A percentile compares a stretch with the other conserved stretches of the same genome.
These are phyloP conservation scores for Atkinsonella hypoxylon DNA, from an alignment of 2,329 filamentous ascomycete species.

Conservation along the genomic window DNA sequence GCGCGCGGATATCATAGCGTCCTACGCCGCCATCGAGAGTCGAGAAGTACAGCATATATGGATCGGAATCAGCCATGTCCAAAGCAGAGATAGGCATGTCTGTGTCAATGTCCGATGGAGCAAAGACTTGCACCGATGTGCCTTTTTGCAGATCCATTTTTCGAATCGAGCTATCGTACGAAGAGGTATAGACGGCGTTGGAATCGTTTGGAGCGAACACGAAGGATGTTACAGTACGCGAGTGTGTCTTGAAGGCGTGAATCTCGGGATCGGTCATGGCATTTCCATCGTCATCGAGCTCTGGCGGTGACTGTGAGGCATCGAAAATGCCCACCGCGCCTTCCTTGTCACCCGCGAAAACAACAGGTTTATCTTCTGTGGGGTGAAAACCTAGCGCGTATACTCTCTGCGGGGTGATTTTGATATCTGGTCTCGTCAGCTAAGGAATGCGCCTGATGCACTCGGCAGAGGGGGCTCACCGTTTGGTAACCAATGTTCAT, in stretches of 20 bases:
- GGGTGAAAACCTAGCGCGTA: conserved; percentile 88
- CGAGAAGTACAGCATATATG: conserved; percentile 72
- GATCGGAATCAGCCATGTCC: conserved; percentile 60
- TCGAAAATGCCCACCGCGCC: conserved; percentile 88
- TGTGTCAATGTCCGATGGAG: conserved; percentile 53
- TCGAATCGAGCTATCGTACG: conserved; percentile 87
- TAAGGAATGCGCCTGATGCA: background rate
- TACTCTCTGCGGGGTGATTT: conserved; percentile 76
- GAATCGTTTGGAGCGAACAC: conserved; percentile 62
- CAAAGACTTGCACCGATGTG: conserved; percentile 69
- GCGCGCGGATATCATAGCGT: conserved; percentile 62
- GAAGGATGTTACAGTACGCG: conserved; percentile 77
- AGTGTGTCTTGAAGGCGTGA: conserved; percentile 80
- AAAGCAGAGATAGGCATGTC: conserved; percentile 77
- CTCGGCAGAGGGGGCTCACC: conserved; percentile 29
- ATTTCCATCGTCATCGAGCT: conserved; percentile 53
- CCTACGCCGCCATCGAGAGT: conserved; percentile 74
- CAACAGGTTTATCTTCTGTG: conserved; percentile 68
- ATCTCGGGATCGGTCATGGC: conserved; percentile 63
- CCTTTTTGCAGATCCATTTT: conserved; percentile 75
- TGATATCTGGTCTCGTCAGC: conserved; percentile 52
- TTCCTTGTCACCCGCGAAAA: conserved; percentile 91
- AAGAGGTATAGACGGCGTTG: conserved; percentile 70
- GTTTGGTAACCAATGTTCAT: conserved; percentile 73
- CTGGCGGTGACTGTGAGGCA: conserved; percentile 57